These are phyloP conservation scores for Penicillium waksmanii DNA, from an alignment of 495 filamentous ascomycete species.

Conservation along the genomic window DNA sequence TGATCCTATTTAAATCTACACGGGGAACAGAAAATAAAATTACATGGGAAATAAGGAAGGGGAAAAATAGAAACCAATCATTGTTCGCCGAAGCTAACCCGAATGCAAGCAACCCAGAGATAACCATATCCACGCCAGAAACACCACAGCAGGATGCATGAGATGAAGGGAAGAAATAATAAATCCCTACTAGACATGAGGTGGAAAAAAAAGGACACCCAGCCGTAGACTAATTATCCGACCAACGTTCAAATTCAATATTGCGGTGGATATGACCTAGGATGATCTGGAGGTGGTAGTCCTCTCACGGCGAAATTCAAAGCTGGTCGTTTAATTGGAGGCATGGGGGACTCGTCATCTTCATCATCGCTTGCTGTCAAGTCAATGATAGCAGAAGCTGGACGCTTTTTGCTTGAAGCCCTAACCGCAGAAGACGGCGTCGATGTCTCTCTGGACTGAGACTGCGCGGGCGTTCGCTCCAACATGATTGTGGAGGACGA, in stretches of 20 bases:
- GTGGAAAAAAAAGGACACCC: not conserved
- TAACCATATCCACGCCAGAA: constrained; percentile 17
- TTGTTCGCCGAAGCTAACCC: not conserved
- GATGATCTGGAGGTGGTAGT: constrained; percentile 26
- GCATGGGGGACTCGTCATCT: constrained; percentile 64
- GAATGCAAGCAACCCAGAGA: not conserved
- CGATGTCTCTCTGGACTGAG: constrained; percentile 59
- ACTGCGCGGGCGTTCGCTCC: constrained; percentile 57
- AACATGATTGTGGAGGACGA: constrained; percentile 33
- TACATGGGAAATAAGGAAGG: not conserved
- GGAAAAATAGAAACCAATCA: not conserved
- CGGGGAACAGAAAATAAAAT: not conserved
- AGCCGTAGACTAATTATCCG: not conserved
- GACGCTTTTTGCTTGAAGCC: constrained; percentile 60
- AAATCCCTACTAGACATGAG: not conserved
- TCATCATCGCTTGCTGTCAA: constrained; percentile 77
- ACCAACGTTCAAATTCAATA: constrained; percentile 10
- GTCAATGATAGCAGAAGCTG: constrained; percentile 68
- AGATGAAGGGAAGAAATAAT: constrained; percentile 6
- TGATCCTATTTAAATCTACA: not conserved
- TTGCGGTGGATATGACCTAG: constrained; percentile 22
- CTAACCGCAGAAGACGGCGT: constrained; percentile 48
- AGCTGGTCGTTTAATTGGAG: constrained; percentile 56
- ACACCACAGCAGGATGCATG: constrained; percentile 27
- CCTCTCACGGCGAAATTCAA: constrained; percentile 25